Conservation (phyloP, 805 yeast species). For the Lachancea kluyveri region DNA sequence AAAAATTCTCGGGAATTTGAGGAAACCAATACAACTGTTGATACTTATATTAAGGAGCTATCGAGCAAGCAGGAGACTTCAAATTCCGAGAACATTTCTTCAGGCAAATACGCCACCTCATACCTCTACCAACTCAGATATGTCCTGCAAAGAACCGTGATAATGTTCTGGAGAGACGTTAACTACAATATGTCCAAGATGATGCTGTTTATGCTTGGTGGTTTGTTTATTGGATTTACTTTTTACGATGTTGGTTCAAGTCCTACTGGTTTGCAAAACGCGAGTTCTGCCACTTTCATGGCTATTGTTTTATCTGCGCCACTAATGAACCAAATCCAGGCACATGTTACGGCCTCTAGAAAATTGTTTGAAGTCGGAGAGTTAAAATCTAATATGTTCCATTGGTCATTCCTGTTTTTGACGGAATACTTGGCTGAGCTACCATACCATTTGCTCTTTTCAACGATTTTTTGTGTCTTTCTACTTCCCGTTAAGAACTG, state of each 20-base stretch:
- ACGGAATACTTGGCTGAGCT: constrained; percentile 51
- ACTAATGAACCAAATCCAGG: constrained; percentile 53
- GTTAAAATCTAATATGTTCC: constrained; percentile 63
- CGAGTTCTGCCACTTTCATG: constrained; percentile 55
- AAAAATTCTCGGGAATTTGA: constrained; percentile 33
- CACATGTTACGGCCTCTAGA: constrained; percentile 49
- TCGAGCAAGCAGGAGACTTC: constrained; percentile 5
- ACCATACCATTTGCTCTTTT: constrained; percentile 48
- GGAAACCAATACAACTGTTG: constrained; percentile 27
- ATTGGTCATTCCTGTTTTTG: constrained; percentile 56
- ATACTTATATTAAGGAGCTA: constrained; percentile 24
- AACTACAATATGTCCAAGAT: constrained; percentile 55
- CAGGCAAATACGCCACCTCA: constrained; percentile 33
- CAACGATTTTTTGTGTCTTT: constrained; percentile 48
- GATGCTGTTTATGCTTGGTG: constrained; percentile 41
- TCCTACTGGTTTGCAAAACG: constrained; percentile 50
- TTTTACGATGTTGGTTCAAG: constrained; percentile 53
- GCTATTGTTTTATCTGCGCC: constrained; percentile 54
- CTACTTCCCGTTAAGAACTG: constrained; percentile 44
- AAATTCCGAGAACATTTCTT: no score
- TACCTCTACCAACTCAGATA: constrained; percentile 38
- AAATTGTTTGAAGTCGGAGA: constrained; percentile 68
- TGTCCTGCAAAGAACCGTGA: constrained; percentile 36
- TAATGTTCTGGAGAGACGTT: constrained; percentile 54
- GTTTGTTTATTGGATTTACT: constrained; percentile 66